Percentiles rank a stretch among this genome's conserved stretches.
Evolutionary conservation across 2,329 filamentous ascomycete genomes (phyloP).

Genomic region (Penicillium sp.): DNA sequence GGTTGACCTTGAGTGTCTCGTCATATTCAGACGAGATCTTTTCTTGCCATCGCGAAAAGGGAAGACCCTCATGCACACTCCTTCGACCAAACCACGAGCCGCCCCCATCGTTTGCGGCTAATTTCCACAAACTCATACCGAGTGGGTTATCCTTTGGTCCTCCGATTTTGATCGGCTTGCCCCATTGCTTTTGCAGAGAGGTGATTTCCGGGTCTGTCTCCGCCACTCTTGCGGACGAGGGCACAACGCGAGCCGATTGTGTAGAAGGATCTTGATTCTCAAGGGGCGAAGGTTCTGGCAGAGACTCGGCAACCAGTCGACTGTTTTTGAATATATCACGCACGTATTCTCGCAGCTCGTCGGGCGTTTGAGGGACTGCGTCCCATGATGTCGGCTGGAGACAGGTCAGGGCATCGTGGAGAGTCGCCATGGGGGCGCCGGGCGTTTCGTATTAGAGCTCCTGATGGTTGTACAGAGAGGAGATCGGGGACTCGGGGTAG

Average conservation of each 20-base stretch:
- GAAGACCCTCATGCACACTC: slow-evolving; percentile 78
- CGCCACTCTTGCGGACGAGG: slow-evolving; percentile 55
- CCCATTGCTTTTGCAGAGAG: slow-evolving; percentile 78
- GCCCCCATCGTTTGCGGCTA: slow-evolving; percentile 75
- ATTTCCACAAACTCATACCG: slow-evolving; percentile 78
- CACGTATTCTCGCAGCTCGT: slow-evolving; percentile 60
- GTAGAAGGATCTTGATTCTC: slow-evolving; percentile 30
- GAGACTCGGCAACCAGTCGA: slow-evolving; percentile 74
- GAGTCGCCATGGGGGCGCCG: slow-evolving; percentile 54
- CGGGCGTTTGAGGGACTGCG: slow-evolving; percentile 48
- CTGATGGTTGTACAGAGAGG: background rate
- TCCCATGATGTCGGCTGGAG: slow-evolving; percentile 62
- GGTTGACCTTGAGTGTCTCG: slow-evolving; percentile 73
- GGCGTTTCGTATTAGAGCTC: background rate
- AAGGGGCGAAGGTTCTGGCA: slow-evolving; percentile 62
- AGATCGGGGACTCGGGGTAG: background rate
- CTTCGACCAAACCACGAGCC: slow-evolving; percentile 88
- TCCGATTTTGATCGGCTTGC: slow-evolving; percentile 69
- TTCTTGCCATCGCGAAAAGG: slow-evolving; percentile 76
- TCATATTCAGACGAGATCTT: slow-evolving; percentile 79
- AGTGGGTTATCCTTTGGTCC: slow-evolving; percentile 74
- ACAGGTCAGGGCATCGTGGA: slow-evolving; percentile 63
- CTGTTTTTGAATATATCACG: slow-evolving; percentile 66
- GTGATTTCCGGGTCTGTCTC: slow-evolving; percentile 58
- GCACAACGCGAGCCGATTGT: slow-evolving; percentile 56